These are phyloP conservation scores for Penicillium fuscoglaucum DNA, from an alignment of 2,329 filamentous ascomycete species.

Conservation along the genomic window DNA sequence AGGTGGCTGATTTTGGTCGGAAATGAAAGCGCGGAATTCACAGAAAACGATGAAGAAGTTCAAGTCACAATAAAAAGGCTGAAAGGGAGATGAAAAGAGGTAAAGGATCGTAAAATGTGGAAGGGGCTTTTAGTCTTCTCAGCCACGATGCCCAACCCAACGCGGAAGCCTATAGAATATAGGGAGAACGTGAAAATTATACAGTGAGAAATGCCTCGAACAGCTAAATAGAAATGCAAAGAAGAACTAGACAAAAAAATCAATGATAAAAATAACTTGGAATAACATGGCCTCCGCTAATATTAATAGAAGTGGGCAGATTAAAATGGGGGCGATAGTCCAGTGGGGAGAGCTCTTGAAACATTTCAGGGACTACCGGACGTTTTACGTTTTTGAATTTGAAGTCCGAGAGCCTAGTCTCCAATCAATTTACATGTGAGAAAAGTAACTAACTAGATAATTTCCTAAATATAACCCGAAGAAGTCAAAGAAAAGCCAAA, in stretches of 20 bases:
- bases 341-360: constrained; percentile 21
- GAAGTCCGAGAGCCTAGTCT: not conserved
- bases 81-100: not conserved
- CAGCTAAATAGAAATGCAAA: not conserved
- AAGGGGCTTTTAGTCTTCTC: not conserved
- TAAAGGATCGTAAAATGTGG: not conserved
- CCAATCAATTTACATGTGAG: not conserved
- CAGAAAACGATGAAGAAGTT: not conserved
- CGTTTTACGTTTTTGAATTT: constrained; percentile 4
- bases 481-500: not conserved
- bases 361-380: constrained; percentile 13
- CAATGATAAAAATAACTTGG: constrained; percentile 1
- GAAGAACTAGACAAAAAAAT: not conserved
- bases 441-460: not conserved
- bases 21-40: not conserved
- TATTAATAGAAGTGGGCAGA: constrained; percentile 14
- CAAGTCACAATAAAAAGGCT: not conserved
- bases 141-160: not conserved
- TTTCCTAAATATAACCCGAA: not conserved
- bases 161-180: constrained; percentile 4
- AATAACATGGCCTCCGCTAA: constrained; percentile 19
- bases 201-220: not conserved
- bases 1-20: not conserved
- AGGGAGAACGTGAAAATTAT: not conserved
- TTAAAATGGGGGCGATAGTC: constrained; percentile 24